Evolutionary conservation across 192 early-diverging fungal species (phyloP).

Genomic region (Paraglomus brasilianum): DNA sequence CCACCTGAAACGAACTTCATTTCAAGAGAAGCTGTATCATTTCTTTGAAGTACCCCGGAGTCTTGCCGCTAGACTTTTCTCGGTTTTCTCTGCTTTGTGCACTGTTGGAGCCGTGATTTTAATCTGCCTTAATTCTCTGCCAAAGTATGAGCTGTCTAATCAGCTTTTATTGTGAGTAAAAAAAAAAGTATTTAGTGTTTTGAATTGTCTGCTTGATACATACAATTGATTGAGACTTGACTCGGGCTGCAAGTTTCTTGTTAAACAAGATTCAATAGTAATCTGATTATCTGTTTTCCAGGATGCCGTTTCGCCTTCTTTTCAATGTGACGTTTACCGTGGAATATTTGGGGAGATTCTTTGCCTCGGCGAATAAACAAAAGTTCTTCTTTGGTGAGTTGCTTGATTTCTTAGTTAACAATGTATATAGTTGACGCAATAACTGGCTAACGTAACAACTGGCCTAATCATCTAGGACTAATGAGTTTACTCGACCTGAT

Average conservation of each 20-base stretch:
- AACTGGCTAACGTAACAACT: too few relatives aligned
- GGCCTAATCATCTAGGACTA: not conserved
- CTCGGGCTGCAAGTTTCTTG: too few relatives aligned
- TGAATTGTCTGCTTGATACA: too few relatives aligned
- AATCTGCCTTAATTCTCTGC: conserved; percentile 10
- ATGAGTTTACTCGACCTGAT: conserved; percentile 7
- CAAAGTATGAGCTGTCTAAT: not conserved
- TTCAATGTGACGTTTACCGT: not conserved
- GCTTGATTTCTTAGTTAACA: not conserved
- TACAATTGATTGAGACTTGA: too few relatives aligned
- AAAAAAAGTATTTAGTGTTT: too few relatives aligned
- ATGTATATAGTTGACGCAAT: too few relatives aligned
- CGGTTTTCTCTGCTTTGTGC: not conserved
- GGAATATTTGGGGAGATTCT: conserved; percentile 25
- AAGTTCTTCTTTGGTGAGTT: conserved; percentile 10
- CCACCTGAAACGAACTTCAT: not conserved
- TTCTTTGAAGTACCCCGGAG: conserved; percentile 18
- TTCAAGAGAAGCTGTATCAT: conserved; percentile 21
- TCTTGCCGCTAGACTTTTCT: not conserved
- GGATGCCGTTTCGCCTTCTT: not conserved
- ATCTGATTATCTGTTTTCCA: not conserved
- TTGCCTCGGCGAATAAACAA: conserved; percentile 2
- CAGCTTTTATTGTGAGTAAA: too few relatives aligned
- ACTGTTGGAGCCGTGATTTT: not conserved
- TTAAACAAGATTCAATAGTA: too few relatives aligned